Conservation (phyloP, 2,329 filamentous ascomycete species). For the Chrysosporium queenslandicum region DNA sequence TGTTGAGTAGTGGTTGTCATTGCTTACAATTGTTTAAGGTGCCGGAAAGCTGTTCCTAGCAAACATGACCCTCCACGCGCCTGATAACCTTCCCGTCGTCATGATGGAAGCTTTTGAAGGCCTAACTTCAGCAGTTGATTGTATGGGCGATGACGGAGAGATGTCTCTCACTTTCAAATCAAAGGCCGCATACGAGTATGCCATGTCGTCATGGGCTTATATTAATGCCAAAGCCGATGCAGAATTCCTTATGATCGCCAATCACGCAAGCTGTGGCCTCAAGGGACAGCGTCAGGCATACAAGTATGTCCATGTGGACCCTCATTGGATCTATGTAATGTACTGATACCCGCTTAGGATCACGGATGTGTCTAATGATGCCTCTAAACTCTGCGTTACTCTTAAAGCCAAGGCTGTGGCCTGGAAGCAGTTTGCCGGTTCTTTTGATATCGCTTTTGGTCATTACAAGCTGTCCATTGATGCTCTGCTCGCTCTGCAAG, state of each 20-base stretch:
- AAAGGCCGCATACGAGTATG: constrained; percentile 24
- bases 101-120: constrained; percentile 28
- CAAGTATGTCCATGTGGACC: constrained; percentile 9
- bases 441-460: constrained; percentile 23
- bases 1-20: background rate
- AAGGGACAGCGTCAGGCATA: constrained; percentile 26
- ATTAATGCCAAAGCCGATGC: constrained; percentile 24
- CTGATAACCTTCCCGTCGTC: constrained; percentile 23
- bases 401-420: constrained; percentile 17
- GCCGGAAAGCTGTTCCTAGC: constrained; percentile 22
- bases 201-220: constrained; percentile 24
- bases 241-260: constrained; percentile 27
- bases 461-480: constrained; percentile 11
- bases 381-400: constrained; percentile 14
- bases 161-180: constrained; percentile 26
- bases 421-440: constrained; percentile 21
- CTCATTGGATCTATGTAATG: background rate
- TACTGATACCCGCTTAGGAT: constrained; percentile 10
- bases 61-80: constrained; percentile 27
- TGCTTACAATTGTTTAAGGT: constrained; percentile 11
- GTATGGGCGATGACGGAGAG: constrained; percentile 20
- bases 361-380: constrained; percentile 19
- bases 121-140: constrained; percentile 24
- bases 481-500: background rate
- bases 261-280: constrained; percentile 25